Conservation (phyloP, 148 eudicot species). For the Persicaria maculosa region DNA sequence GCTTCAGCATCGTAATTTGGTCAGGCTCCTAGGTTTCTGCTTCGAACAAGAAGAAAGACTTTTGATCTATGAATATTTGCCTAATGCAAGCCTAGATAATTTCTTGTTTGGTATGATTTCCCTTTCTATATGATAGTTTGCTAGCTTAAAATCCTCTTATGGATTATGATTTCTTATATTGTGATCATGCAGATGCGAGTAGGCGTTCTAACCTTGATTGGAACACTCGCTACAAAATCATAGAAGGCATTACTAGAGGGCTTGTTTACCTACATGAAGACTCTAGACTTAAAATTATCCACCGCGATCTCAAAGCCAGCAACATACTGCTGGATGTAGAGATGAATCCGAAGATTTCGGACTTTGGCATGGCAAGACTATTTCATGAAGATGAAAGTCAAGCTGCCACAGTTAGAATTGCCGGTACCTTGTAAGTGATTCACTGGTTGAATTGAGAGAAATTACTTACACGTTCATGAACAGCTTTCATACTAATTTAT, state of each 20-base stretch:
- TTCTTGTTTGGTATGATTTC: conserved; percentile 22
- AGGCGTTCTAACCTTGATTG: conserved; percentile 17
- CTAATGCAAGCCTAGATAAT: conserved; percentile 35
- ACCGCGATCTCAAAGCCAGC: conserved; percentile 31
- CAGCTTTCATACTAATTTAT: background rate
- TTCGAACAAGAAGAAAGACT: conserved; percentile 31
- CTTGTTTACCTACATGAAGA: conserved; percentile 28
- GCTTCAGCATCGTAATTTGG: conserved; percentile 47
- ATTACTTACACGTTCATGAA: background rate
- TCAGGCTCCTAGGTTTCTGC: conserved; percentile 41
- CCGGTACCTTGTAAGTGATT: conserved; percentile 32
- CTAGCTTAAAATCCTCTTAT: conserved; percentile 3
- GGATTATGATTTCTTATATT: background rate
- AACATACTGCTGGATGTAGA: conserved; percentile 28
- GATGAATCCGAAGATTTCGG: conserved; percentile 29
- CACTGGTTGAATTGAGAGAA: background rate
- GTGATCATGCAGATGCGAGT: conserved; percentile 12
- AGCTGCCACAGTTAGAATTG: conserved; percentile 21
- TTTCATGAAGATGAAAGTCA: conserved; percentile 25
- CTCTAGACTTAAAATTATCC: conserved; percentile 22
- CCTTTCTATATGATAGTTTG: background rate
- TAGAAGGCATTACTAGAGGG: conserved; percentile 26
- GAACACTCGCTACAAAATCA: conserved; percentile 25
- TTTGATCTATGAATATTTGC: conserved; percentile 40
- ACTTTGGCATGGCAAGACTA: conserved; percentile 35